These are phyloP conservation scores for Euphorbia lathyris DNA, from an alignment of 345 rosid genomes.

Conservation along the genomic window DNA sequence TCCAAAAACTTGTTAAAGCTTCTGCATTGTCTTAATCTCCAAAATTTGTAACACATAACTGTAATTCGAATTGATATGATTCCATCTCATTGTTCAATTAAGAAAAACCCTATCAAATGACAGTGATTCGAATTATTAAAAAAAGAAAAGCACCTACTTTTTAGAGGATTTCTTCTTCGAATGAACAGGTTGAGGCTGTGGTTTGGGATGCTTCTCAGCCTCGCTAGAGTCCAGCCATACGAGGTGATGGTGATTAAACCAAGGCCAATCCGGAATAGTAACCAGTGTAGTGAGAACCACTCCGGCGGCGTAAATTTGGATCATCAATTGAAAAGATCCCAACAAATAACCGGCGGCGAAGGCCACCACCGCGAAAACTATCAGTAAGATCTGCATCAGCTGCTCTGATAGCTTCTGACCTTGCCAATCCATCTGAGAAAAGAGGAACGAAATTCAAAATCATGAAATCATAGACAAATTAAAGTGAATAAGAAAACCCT, in stretches of 20 bases:
- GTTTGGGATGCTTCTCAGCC: constrained; percentile 82
- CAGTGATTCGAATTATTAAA: no score
- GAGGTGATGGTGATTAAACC: constrained; percentile 76
- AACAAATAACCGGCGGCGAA: constrained; percentile 46
- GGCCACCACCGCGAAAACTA: constrained; percentile 57
- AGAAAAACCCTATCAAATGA: background rate
- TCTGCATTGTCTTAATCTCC: constrained; percentile 3
- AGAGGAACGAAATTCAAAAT: background rate
- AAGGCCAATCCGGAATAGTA: constrained; percentile 89
- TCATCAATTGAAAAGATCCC: constrained; percentile 77
- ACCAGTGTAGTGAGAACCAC: constrained; percentile 62
- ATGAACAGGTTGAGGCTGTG: constrained; percentile 35
- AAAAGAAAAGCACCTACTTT: constrained; percentile 42
- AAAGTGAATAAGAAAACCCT: background rate
- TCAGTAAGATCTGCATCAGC: constrained; percentile 77
- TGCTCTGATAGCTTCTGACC: constrained; percentile 94
- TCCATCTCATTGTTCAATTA: constrained; percentile 2
- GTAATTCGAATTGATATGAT: constrained; percentile 4
- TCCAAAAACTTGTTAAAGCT: background rate
- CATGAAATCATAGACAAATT: background rate
- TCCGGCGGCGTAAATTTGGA: constrained; percentile 68
- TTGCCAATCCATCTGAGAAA: constrained; percentile 84
- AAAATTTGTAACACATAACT: background rate
- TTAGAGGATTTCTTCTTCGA: constrained; percentile 63
- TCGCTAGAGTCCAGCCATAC: constrained; percentile 78